These are phyloP conservation scores for Neonectria punicea DNA, from an alignment of 2,329 filamentous ascomycete species.

Conservation along the genomic window DNA sequence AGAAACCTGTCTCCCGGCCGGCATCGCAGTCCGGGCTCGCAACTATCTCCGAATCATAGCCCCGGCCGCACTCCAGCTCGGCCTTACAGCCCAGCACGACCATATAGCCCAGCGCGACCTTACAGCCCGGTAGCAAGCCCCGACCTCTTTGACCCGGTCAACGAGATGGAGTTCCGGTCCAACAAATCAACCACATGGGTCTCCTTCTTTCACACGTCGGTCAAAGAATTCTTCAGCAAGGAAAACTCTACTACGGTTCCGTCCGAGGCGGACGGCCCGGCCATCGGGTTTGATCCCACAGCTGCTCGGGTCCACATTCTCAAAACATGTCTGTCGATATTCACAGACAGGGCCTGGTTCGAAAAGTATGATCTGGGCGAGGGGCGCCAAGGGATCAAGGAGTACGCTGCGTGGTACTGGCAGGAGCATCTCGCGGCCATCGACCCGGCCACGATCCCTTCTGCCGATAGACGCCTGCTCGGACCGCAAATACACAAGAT, in stretches of 20 bases:
- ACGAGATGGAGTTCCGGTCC: conserved; percentile 54
- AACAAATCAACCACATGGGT: conserved; percentile 54
- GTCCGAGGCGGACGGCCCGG: conserved; percentile 25
- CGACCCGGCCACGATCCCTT: conserved; percentile 42
- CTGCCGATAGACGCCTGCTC: conserved; percentile 47
- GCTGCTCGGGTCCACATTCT: conserved; percentile 51
- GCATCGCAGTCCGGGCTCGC: not conserved
- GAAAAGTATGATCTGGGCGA: conserved; percentile 40
- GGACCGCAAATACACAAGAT: conserved; percentile 49
- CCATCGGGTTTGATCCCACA: conserved; percentile 49
- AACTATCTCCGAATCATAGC: conserved; percentile 20
- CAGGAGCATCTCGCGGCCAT: conserved; percentile 53
- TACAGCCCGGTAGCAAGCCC: conserved; percentile 45
- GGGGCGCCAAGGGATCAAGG: conserved; percentile 46
- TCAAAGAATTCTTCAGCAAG: conserved; percentile 52
- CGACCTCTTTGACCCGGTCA: conserved; percentile 45
- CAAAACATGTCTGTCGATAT: conserved; percentile 52
- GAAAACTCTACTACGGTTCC: conserved; percentile 41
- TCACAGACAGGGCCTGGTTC: conserved; percentile 49
- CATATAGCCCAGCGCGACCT: conserved; percentile 28
- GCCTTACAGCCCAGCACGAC: conserved; percentile 29
- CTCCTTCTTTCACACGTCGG: conserved; percentile 53
- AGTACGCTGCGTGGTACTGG: conserved; percentile 59
- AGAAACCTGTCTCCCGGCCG: conserved; percentile 37
- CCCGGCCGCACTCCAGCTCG: conserved; percentile 19